phyloP scores from a whole-genome alignment of 306 rosid species.

The Ceratonia siliqua region DNA sequence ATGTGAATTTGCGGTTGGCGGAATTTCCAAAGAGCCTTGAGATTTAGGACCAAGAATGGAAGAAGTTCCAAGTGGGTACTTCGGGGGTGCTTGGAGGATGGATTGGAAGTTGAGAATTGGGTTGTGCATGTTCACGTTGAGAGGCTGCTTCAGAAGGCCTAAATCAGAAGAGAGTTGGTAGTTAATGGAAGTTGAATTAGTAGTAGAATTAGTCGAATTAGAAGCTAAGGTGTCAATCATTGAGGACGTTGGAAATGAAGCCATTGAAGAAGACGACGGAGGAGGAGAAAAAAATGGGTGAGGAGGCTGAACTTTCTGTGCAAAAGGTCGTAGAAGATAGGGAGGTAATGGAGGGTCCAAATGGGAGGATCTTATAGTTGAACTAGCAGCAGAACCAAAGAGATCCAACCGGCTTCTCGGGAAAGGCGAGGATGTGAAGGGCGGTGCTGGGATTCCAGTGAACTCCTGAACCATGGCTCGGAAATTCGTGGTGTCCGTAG shows the following conservation, averaged over 20 bases:
- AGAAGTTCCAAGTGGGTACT: constrained; percentile 35
- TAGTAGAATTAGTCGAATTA: constrained; percentile 6
- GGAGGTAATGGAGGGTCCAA: constrained; percentile 49
- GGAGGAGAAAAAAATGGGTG: constrained; percentile 11
- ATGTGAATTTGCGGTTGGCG: constrained; percentile 31
- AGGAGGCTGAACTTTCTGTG: constrained; percentile 55
- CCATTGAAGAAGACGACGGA: constrained; percentile 28
- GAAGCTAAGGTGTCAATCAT: constrained; percentile 41
- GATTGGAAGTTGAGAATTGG: constrained; percentile 61
- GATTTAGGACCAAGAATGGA: constrained; percentile 29
- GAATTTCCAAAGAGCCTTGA: constrained; percentile 38
- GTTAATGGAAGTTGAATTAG: constrained; percentile 32
- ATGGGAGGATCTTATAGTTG: constrained; percentile 36
- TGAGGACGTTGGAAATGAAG: constrained; percentile 31
- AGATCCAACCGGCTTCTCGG: constrained; percentile 73
- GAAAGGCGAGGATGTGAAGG: constrained; percentile 70
- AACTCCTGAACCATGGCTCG: constrained; percentile 99
- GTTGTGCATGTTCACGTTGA: constrained; percentile 51
- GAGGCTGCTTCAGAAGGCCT: constrained; percentile 29
- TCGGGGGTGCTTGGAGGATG: constrained; percentile 43
- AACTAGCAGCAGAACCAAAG: constrained; percentile 48
- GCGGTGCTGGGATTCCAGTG: constrained; percentile 94
- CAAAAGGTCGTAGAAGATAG: constrained; percentile 74
- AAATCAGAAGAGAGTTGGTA: constrained; percentile 36
- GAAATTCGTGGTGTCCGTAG: constrained; percentile 89